Conservation (phyloP, 2,329 filamentous ascomycete species). For the Nothopassalora personata region DNA sequence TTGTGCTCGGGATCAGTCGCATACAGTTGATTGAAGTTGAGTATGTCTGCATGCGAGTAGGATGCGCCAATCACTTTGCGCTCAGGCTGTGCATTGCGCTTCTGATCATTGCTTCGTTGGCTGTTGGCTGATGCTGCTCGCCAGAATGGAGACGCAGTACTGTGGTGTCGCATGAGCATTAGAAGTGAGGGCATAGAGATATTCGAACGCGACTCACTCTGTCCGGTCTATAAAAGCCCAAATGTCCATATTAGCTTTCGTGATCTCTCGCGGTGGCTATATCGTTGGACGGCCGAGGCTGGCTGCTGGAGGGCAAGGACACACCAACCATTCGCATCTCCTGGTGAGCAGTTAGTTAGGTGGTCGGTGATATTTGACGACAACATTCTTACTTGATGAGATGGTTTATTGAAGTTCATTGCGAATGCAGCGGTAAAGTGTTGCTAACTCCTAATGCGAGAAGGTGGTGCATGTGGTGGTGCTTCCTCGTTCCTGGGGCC, state of each 20-base stretch:
- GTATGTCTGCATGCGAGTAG: constrained; percentile 92
- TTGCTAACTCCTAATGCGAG: neutral
- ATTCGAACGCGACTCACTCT: constrained; percentile 20
- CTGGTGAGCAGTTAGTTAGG: constrained; percentile 43
- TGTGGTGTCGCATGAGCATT: constrained; percentile 35
- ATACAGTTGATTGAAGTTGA: constrained; percentile 79
- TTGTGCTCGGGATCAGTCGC: constrained; percentile 20
- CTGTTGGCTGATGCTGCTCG: constrained; percentile 50
- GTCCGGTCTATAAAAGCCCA: constrained; percentile 33
- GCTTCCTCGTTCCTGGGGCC: neutral
- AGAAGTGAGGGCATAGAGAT: constrained; percentile 1
- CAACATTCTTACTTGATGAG: constrained; percentile 36
- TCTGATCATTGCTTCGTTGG: constrained; percentile 23
- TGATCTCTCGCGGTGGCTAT: constrained; percentile 13
- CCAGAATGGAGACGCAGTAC: constrained; percentile 89
- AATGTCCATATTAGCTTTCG: constrained; percentile 36
- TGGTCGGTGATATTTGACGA: neutral
- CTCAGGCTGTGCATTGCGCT: constrained; percentile 46
- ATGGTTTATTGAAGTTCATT: constrained; percentile 44
- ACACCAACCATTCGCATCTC: constrained; percentile 99
- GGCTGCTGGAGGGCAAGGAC: constrained; percentile 23
- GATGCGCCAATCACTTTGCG: constrained; percentile 82
- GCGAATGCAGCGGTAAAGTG: constrained; percentile 1
- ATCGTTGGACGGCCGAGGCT: constrained; percentile 7
- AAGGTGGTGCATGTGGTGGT: neutral